phyloP scores from a whole-genome alignment of 2,329 filamentous ascomycete genomes.

The Arthroderma sp. region DNA sequence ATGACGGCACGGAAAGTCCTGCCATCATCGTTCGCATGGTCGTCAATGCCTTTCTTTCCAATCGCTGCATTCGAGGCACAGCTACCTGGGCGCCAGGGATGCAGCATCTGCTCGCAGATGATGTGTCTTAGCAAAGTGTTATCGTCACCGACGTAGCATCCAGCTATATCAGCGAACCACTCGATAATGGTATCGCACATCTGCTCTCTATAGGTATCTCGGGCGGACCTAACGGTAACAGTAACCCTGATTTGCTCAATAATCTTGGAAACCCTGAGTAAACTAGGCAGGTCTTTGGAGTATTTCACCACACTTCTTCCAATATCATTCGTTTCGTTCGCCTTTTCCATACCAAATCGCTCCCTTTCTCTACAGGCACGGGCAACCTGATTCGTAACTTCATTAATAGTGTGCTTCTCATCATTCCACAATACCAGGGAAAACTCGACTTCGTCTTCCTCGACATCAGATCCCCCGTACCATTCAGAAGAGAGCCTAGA shows the following conservation, averaged over 20 bases:
- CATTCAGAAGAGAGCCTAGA: slow-evolving; percentile 67
- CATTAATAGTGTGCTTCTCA: slow-evolving; percentile 90
- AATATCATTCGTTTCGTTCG: slow-evolving; percentile 77
- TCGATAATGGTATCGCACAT: slow-evolving; percentile 98
- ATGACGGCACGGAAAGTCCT: slow-evolving; percentile 1
- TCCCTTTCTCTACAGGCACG: slow-evolving; percentile 67
- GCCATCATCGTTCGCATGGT: slow-evolving; percentile 52
- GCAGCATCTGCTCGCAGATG: slow-evolving; percentile 84
- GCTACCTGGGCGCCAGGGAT: slow-evolving; percentile 77
- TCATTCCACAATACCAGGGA: slow-evolving; percentile 92
- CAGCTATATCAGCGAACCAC: slow-evolving; percentile 86
- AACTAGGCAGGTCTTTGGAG: slow-evolving; percentile 53
- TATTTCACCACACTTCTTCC: slow-evolving; percentile 78
- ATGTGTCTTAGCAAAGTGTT: slow-evolving; percentile 63
- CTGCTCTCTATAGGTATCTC: slow-evolving; percentile 92
- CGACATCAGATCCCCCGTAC: slow-evolving; percentile 50
- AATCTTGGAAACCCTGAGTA: slow-evolving; percentile 67
- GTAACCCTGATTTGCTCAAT: slow-evolving; percentile 95
- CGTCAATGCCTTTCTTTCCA: slow-evolving; percentile 66
- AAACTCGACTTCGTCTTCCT: slow-evolving; percentile 58
- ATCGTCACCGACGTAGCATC: slow-evolving; percentile 72
- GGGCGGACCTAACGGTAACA: slow-evolving; percentile 80
- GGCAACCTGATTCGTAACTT: slow-evolving; percentile 81
- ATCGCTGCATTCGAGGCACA: slow-evolving; percentile 65
- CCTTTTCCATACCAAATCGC: slow-evolving; percentile 57